These are phyloP conservation scores for Solanum dulcamara DNA, from an alignment of 257 asterid species.

Conservation along the genomic window DNA sequence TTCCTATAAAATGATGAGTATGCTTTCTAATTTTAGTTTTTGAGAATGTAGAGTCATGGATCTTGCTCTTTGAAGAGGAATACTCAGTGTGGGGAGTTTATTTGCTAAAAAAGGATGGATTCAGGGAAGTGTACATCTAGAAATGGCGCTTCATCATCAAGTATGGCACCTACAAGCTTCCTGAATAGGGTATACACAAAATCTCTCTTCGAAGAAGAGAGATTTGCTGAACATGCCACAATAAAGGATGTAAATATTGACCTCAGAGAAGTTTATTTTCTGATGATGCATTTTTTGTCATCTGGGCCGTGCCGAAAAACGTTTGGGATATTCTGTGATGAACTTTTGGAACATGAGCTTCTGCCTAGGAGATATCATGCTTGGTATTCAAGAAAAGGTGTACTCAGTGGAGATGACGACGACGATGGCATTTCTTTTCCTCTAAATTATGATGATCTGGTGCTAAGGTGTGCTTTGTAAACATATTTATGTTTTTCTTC, in stretches of 20 bases:
- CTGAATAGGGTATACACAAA: slow-evolving; percentile 31
- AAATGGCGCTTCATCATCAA: slow-evolving; percentile 28
- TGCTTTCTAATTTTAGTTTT: background rate
- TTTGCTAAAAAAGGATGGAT: slow-evolving; percentile 34
- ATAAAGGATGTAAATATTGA: slow-evolving; percentile 58
- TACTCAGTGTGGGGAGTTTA: background rate
- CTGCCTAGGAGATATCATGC: slow-evolving; percentile 96
- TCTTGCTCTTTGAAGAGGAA: background rate
- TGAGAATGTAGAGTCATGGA: background rate
- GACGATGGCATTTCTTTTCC: slow-evolving; percentile 66
- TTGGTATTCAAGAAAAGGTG: slow-evolving; percentile 61
- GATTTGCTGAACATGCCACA: slow-evolving; percentile 29
- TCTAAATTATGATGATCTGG: slow-evolving; percentile 44
- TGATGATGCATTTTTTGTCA: slow-evolving; percentile 90
- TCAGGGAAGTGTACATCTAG: slow-evolving; percentile 30
- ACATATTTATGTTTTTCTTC: background rate
- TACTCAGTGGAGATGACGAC: slow-evolving; percentile 19
- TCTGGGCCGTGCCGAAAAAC: slow-evolving; percentile 85
- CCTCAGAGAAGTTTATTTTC: slow-evolving; percentile 71
- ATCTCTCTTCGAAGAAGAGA: slow-evolving; percentile 41
- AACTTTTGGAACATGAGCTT: slow-evolving; percentile 75
- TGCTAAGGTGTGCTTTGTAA: slow-evolving; percentile 37
- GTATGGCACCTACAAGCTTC: slow-evolving; percentile 31
- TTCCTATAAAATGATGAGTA: background rate
- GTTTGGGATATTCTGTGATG: slow-evolving; percentile 45